phyloP scores from a whole-genome alignment of 805 yeast genomes.

The Saccharomycopsis olivae region DNA sequence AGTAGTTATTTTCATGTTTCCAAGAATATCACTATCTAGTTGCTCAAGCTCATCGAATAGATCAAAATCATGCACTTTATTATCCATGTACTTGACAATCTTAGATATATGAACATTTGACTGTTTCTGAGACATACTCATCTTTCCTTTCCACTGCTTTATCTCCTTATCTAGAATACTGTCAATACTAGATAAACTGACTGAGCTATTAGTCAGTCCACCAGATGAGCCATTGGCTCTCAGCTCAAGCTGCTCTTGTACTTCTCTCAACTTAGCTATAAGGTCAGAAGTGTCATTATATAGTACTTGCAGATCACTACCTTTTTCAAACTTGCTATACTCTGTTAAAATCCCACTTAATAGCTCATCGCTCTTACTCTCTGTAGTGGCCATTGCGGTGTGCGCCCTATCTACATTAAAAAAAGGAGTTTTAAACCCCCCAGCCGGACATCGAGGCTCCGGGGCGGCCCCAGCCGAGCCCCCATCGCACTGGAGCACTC shows the following conservation, averaged over 20 bases:
- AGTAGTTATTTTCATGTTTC: conserved; percentile 6
- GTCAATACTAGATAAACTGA: too few species aligned
- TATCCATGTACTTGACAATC: conserved; percentile 12
- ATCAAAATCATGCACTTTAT: conserved; percentile 16
- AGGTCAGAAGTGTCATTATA: neutral
- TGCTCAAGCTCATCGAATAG: conserved; percentile 8
- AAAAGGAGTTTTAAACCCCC: too few species aligned
- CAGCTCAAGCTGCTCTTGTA: conserved; percentile 1
- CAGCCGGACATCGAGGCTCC: too few species aligned
- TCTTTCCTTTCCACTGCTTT: conserved; percentile 14
- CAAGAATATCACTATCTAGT: conserved; percentile 3
- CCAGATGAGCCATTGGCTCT: too few species aligned
- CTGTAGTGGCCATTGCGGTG: too few species aligned
- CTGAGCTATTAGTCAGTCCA: too few species aligned
- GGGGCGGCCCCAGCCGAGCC: too few species aligned
- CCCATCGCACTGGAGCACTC: too few species aligned
- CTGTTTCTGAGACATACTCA: conserved; percentile 8
- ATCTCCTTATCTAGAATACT: too few species aligned
- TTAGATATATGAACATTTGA: conserved; percentile 3
- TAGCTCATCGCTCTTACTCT: too few species aligned
- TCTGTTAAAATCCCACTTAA: neutral
- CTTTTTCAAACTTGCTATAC: neutral
- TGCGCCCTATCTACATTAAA: too few species aligned
- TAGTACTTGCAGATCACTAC: neutral
- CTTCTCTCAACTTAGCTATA: neutral